Base-by-base conservation (phyloP, 129 eudicot species). In the Chrysanthemum makinoi region DNA sequence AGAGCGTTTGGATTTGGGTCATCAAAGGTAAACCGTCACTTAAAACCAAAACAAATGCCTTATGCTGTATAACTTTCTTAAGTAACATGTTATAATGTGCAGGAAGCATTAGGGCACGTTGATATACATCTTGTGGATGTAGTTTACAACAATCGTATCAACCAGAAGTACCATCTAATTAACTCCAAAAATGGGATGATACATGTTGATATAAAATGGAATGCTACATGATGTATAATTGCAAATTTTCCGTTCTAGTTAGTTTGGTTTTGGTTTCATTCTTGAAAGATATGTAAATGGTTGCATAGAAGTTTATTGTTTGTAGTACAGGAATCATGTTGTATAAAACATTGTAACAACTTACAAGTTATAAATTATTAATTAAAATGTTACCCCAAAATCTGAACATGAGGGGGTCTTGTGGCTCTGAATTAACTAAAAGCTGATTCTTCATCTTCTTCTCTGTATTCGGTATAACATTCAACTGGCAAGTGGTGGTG, bases 31-130 rank as follows among this genome's bases (percentile, higher is more conserved):
- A 77, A 66, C 16, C 47, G 30, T 59, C 50, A 17, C 49, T 51
- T 33, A 44, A 39, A 39, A 54, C 20, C 39, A 28, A 15, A 16
- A 56, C 12, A 44, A 47, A 14, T 11, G 0, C 26, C 48, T 49
- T 49, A 22, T 20, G 9, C 6, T 24, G 26, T 67, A 1, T 67
- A 52, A 2, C 0, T 10, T 8, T 19, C 35, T 58, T 22, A 8
- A 8, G 22, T 2, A 26, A 58, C 14, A 22, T 26, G 17, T 58
- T 58, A 10, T 66, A 47, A 56, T 24, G 64, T 70, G 75, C 61
- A 87, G 92, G 92, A 83, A 81, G 46, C 81, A 12, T 62, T 87
- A 75, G 92, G 92, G 68, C 77, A 72, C 44, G 86, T 87, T 60
- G 89, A 82, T 67, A 84, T 87, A 52, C 77, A 77, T 79, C 84